Evolutionary conservation across 805 yeast genomes (phyloP), one percentile per base, ranked within the genome.

Genomic region (Ogataea nitratoaversa): DNA sequence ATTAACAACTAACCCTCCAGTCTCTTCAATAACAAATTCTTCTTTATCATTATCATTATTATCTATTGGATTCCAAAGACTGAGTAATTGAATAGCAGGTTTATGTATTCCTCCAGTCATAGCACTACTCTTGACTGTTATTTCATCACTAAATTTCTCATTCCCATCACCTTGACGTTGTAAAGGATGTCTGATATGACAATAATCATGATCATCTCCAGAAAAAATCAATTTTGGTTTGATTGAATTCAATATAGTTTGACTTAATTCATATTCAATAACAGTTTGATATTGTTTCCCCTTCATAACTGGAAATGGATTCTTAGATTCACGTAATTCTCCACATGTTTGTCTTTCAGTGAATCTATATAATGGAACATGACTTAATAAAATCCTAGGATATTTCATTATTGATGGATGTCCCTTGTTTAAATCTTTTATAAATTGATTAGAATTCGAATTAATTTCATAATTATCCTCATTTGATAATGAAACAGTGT

Each of bases 161-260:
- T 50, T 49, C 23, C 28, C 13, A 27, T 41, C 41, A 2, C 23
- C 40, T 28, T 19, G 24, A 17, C 17, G 23, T 20, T 19, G 20
- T 17, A 49, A 65, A 4, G 50, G 41, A 57, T 91, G 97, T 17
- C 65, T 63, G 23, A 83, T 72, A 48, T 84, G 87, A 61, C 99
- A 93, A 50, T 85, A 89, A 60, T 93, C 99, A 62, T 93, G 99
- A 58, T 93, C 98, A 59, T 93, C 99, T 2, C 98, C 99, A 9
- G 93, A 78, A 52, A 90, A 84, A 3, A 85, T 71, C n/a, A 80
- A 60, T 14, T 69, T 70, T 0, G 99, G 99, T 34, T 71, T 66
- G 3, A 90, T 54, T 5, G 61, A 64, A 2, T 66, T 46, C 37
- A 93, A 64, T 9, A 93, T 70, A 17, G 74, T 70, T 30, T 75